Conservation (phyloP, 2,329 filamentous ascomycete species). For the Dactylellina cionopaga region DNA sequence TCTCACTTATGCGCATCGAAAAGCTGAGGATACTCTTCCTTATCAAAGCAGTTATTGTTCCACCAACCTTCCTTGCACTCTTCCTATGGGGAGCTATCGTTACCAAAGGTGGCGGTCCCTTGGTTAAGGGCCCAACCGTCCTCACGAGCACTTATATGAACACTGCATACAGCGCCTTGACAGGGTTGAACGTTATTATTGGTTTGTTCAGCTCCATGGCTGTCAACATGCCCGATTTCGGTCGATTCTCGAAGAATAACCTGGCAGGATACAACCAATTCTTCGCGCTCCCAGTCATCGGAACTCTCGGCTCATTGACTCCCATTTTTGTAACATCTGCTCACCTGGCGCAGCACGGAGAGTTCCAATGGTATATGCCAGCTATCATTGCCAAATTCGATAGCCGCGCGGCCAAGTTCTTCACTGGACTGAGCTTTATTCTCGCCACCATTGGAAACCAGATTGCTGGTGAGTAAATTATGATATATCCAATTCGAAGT, state of each 20-base stretch:
- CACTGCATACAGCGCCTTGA: constrained; percentile 62
- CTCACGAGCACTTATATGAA: constrained; percentile 62
- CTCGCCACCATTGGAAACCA: constrained; percentile 63
- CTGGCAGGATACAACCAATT: constrained; percentile 63
- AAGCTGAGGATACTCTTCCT: constrained; percentile 63
- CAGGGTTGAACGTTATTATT: constrained; percentile 64
- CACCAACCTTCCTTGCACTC: constrained; percentile 62
- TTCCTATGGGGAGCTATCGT: constrained; percentile 63
- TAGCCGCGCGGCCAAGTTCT: constrained; percentile 62
- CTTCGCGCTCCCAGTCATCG: constrained; percentile 65
- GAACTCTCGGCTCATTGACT: constrained; percentile 64
- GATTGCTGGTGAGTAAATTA: constrained; percentile 59
- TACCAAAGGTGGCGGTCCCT: constrained; percentile 62
- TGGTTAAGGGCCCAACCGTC: constrained; percentile 60
- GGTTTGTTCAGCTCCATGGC: constrained; percentile 65
- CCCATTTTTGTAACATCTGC: constrained; percentile 66
- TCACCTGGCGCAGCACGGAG: constrained; percentile 63
- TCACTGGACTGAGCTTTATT: constrained; percentile 61
- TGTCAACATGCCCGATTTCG: constrained; percentile 66
- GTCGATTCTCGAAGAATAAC: constrained; percentile 62
- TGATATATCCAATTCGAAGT: too few species aligned
- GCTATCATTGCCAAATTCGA: constrained; percentile 64
- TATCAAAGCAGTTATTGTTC: constrained; percentile 62
- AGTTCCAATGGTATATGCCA: constrained; percentile 65
- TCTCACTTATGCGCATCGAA: constrained; percentile 63